Evolutionary conservation across 148 eudicot species (phyloP), one percentile per base, ranked within the genome.

Genomic region (Rhododendron mucronatum): DNA sequence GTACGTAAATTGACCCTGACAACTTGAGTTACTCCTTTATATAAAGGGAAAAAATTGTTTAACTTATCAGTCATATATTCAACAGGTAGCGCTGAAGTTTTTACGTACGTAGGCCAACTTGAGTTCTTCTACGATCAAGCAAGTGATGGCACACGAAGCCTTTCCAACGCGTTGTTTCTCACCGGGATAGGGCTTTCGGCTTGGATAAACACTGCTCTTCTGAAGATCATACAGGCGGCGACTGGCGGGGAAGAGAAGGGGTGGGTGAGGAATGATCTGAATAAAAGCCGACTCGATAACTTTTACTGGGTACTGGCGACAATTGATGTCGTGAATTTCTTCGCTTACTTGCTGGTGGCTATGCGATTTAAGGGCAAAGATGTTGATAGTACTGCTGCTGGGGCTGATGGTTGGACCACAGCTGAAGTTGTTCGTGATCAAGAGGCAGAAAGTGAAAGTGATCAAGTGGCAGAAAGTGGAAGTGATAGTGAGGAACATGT

Each of bases 181-280:
- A 88, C 89, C 35, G 92, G 88, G 83, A 78, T 91, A 11, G 94
- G 95, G 53, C 85, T 94, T 5, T 93, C 95, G 48, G 90, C 90
- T 41, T 91, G 93, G 90, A n/a, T 92, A 3, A 92, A 92, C 63
- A 89, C 93, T 4, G 92, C 91, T 7, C 71, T 93, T 48, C 91
- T 93, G 0, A 87, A 89, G 86, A 84, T 87, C 12, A 50, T 92
- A 33, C 88, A 89, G 35, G 16, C 63, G 0, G 59, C 85, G 0
- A 92, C 88, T 0, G 95, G 92, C 23, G 88, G 89, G 21, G 89
- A 71, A 14, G 90, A 91, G 53, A 74, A 65, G 7, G 93, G 93
- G 69, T 96, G 98, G 98, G 87, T 96, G 69, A 91, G 91, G 48
- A 84, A 94, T 79, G 86, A 91, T 86, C 83, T 94, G 37, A 93